phyloP scores from a whole-genome alignment of 495 filamentous ascomycete species.

The Amniculicola lignicola region DNA sequence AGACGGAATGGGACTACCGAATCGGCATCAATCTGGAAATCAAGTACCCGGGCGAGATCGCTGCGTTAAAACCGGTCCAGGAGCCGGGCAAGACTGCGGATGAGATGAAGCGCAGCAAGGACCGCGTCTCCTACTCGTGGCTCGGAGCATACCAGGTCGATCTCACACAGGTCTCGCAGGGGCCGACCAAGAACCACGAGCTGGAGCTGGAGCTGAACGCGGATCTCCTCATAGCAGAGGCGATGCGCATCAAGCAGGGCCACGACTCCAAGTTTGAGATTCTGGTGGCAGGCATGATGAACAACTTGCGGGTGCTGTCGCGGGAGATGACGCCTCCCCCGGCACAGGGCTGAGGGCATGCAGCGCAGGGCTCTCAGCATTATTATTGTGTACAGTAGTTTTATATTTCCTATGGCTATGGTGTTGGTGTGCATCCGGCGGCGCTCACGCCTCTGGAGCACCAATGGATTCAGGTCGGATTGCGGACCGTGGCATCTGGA shows the following conservation, averaged over 20 bases:
- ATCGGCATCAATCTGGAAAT: slow-evolving; percentile 35
- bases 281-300: slow-evolving; percentile 28
- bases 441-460: background rate
- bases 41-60: slow-evolving; percentile 22
- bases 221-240: slow-evolving; percentile 8
- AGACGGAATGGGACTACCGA: slow-evolving; percentile 35
- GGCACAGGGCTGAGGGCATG: no score
- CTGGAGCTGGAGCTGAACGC: slow-evolving; percentile 29
- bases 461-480: background rate
- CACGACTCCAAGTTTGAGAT: slow-evolving; percentile 16
- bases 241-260: background rate
- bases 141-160: slow-evolving; percentile 27
- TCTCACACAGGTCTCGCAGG: slow-evolving; percentile 26
- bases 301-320: slow-evolving; percentile 30
- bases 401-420: no score
- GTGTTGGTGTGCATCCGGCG: background rate
- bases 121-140: slow-evolving; percentile 24
- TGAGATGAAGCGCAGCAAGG: slow-evolving; percentile 21
- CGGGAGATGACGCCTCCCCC: slow-evolving; percentile 18
- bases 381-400: no score
- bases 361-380: no score
- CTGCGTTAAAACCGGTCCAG: background rate
- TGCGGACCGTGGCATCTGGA: slow-evolving; percentile 1
- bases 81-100: slow-evolving; percentile 9
- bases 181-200: slow-evolving; percentile 29